A percentile compares a stretch with the other conserved stretches of the same genome.
Conservation (phyloP, 2,329 filamentous ascomycete genomes). For the Escovopsis weberi region DNA sequence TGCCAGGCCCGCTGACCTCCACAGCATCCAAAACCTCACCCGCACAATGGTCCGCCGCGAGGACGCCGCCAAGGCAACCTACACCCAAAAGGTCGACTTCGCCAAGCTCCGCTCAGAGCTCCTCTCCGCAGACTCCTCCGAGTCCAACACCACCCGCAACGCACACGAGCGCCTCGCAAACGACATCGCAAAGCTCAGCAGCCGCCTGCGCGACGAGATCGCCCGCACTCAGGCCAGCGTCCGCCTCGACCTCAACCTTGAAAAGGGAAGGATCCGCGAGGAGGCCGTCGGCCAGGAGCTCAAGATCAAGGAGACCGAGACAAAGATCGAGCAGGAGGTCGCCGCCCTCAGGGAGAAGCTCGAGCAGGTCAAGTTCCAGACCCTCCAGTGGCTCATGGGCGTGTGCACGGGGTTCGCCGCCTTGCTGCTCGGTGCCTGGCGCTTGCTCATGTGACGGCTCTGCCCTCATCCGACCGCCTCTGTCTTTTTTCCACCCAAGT, state of each 20-base stretch:
- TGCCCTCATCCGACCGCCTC: no score
- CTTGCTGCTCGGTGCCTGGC: conserved; percentile 54
- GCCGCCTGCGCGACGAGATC: conserved; percentile 81
- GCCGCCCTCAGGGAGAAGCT: conserved; percentile 80
- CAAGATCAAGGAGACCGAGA: conserved; percentile 98
- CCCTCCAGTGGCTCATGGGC: conserved; percentile 94
- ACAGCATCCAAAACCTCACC: conserved; percentile 86
- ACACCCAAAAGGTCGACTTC: conserved; percentile 90
- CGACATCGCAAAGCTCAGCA: conserved; percentile 87
- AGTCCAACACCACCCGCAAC: conserved; percentile 73
- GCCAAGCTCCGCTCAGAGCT: conserved; percentile 92
- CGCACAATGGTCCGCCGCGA: conserved; percentile 96
- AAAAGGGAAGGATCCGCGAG: conserved; percentile 91
- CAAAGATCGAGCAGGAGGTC: conserved; percentile 94
- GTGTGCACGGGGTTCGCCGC: conserved; percentile 56
- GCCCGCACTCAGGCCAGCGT: conserved; percentile 88
- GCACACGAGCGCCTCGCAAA: conserved; percentile 88
- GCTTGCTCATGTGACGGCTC: conserved; percentile 44
- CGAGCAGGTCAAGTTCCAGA: conserved; percentile 96
- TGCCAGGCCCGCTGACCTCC: no score
- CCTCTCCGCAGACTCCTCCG: conserved; percentile 78
- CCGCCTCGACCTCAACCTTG: conserved; percentile 80
- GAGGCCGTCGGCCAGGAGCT: conserved; percentile 94
- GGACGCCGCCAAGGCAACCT: conserved; percentile 69
- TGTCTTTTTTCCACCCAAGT: no score